A percentile compares a stretch with the other conserved stretches of the same genome.
phyloP scores from a whole-genome alignment of 192 early-diverging fungal species.

The Coemansia sp. region DNA sequence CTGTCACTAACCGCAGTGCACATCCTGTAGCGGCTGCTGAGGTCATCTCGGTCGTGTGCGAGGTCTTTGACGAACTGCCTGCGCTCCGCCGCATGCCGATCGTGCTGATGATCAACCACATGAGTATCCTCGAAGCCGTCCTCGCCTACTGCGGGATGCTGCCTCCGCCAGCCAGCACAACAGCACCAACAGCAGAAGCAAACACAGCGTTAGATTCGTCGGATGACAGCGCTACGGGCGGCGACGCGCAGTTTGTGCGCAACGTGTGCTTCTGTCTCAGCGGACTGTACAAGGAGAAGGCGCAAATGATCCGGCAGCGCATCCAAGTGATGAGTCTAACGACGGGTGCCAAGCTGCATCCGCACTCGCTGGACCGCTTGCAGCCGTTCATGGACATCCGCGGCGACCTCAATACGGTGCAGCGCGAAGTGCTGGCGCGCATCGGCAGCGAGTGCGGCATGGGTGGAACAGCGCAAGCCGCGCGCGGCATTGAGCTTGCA shows the following conservation, averaged over 20 bases:
- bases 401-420: slow-evolving; percentile 51
- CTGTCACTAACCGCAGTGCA: slow-evolving; percentile 64
- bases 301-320: slow-evolving; percentile 29
- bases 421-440: slow-evolving; percentile 36
- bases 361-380: slow-evolving; percentile 64
- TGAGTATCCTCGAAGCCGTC: slow-evolving; percentile 68
- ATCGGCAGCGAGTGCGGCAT: slow-evolving; percentile 43
- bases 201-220: too few species aligned
- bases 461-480: slow-evolving; percentile 20
- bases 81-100: slow-evolving; percentile 60
- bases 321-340: slow-evolving; percentile 59
- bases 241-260: slow-evolving; percentile 34
- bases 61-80: slow-evolving; percentile 68
- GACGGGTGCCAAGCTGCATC: slow-evolving; percentile 58
- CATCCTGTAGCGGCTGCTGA: slow-evolving; percentile 84
- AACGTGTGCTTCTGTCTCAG: slow-evolving; percentile 58
- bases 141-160: slow-evolving; percentile 71
- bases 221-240: slow-evolving; percentile 12
- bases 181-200: background rate
- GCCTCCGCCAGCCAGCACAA: slow-evolving; percentile 44
- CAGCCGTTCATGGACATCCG: slow-evolving; percentile 61
- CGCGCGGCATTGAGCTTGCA: slow-evolving; percentile 32
- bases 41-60: slow-evolving; percentile 77
- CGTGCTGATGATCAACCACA: slow-evolving; percentile 75
- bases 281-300: slow-evolving; percentile 60